phyloP scores from a whole-genome alignment of 2,329 filamentous ascomycete species.

The Ambrosiella xylebori region DNA sequence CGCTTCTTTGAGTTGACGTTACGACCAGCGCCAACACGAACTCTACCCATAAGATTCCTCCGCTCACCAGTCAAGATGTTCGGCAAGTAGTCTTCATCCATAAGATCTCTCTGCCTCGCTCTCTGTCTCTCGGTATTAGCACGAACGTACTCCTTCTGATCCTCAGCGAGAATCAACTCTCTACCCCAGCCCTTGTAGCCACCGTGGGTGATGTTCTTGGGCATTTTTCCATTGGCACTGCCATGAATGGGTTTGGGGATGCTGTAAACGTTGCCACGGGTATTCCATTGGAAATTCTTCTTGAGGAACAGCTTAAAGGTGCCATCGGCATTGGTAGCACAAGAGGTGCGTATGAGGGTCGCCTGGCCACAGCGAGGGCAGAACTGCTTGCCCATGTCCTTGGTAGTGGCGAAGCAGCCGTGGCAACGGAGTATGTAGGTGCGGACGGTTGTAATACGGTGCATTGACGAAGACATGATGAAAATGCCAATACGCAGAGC shows the following conservation, averaged over 20 bases:
- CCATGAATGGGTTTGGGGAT: constrained; percentile 81
- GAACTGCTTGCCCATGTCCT: constrained; percentile 78
- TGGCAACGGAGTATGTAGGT: constrained; percentile 88
- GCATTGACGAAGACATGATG: constrained; percentile 60
- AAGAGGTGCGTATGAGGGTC: constrained; percentile 69
- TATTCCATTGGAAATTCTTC: constrained; percentile 93
- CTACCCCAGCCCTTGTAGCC: constrained; percentile 79
- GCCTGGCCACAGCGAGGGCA: constrained; percentile 80
- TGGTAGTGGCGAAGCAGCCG: constrained; percentile 72
- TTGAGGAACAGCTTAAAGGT: constrained; percentile 77
- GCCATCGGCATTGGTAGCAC: constrained; percentile 65
- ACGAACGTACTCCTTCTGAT: constrained; percentile 79
- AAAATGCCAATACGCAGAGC: constrained; percentile 88
- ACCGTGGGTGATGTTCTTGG: constrained; percentile 44
- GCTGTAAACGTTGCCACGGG: constrained; percentile 77
- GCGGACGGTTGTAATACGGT: constrained; percentile 69
- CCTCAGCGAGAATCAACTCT: constrained; percentile 71
- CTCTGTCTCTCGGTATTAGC: constrained; percentile 47
- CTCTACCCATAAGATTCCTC: constrained; percentile 43
- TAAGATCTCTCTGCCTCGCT: constrained; percentile 58
- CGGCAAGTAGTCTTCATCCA: constrained; percentile 90
- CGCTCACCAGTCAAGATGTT: constrained; percentile 69
- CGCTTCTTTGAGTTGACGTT: constrained; percentile 52
- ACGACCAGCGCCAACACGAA: constrained; percentile 68
- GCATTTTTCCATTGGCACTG: constrained; percentile 56